Base-by-base conservation (phyloP, 2,329 filamentous ascomycete genomes). In the Lomentospora prolificans region DNA sequence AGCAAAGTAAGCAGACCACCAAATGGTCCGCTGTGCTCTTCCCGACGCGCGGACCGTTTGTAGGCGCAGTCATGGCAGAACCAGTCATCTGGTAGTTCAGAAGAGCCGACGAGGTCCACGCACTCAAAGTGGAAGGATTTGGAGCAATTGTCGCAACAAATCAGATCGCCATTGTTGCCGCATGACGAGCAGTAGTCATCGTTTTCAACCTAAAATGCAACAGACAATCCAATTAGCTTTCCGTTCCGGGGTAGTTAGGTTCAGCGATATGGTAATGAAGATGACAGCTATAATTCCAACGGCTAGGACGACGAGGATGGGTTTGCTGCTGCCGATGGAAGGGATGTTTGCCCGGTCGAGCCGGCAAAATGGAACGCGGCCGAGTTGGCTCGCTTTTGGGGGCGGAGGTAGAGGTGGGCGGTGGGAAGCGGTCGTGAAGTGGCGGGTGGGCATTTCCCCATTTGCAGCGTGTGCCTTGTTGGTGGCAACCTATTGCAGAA, bases 81-180 rank as follows among this genome's bases (percentile, higher is more conserved):
- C 89, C 90, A 97, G 63, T 90, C 86, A 57, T 88, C 83, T 9
- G 85, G 84, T 57, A 86, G 75, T 55, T 78, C 75, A 52, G 81
- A 78, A 56, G 84, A 78, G 61, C 90, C 75, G 39, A 89, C 86
- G n/a, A 54, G 52, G 69, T 95, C 87, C 61, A 94, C 82, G 68
- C 94, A 97, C 58, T 82, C 79, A 67, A 94, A 90, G 70, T 97
- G 94, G 71, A 95, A 96, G 4, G 91, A 89, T 61, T 89, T 84
- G 58, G 86, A 82, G 72, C 94, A 99, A 60, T 87, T 89, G 72
- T 97, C 94, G 70, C 94, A 99, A 72, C 91, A 96, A 61, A 97
- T 79, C 60, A 99, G 80, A 62, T 90, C 84, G 57, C 92, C 92
- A 61, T 83, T 87, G 60, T 87, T 87, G 64, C 86, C 83, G 72